Conservation (phyloP, 352 stramenopile genomes). For the Pelagophyceae sp. region DNA sequence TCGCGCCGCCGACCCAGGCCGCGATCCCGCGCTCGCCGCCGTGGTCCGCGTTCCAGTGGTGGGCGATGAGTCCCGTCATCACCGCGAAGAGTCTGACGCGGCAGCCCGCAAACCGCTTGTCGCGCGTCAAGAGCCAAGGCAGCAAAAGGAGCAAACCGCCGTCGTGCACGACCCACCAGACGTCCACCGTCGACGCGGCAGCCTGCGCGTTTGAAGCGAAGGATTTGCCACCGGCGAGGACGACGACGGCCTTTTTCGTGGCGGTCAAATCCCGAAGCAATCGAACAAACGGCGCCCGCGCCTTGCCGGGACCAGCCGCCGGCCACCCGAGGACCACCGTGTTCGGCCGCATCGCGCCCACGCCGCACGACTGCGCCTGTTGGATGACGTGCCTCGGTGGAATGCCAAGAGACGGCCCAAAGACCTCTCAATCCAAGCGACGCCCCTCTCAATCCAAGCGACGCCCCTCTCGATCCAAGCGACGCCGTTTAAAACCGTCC, state of each 20-base stretch:
- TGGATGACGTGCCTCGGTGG: too few relatives aligned
- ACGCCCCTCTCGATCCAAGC: too few relatives aligned
- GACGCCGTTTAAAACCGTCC: too few relatives aligned
- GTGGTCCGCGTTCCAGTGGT: constrained; percentile 18
- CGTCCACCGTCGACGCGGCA: constrained; percentile 44
- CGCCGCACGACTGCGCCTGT: constrained; percentile 20
- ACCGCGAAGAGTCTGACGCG: constrained; percentile 41
- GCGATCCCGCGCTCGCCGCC: not conserved
- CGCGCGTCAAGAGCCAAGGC: constrained; percentile 38
- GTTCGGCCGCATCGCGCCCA: constrained; percentile 36
- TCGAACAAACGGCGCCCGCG: constrained; percentile 32
- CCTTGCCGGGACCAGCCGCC: not conserved
- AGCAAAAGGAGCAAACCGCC: constrained; percentile 42
- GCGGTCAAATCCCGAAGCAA: constrained; percentile 49
- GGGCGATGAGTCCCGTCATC: constrained; percentile 25
- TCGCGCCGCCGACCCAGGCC: constrained; percentile 20
- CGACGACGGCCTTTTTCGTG: constrained; percentile 47
- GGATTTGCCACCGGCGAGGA: constrained; percentile 47
- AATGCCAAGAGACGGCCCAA: too few relatives aligned
- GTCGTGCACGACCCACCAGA: constrained; percentile 61
- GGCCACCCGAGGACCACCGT: constrained; percentile 47
- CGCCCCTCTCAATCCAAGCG: too few relatives aligned
- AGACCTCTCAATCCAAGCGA: too few relatives aligned
- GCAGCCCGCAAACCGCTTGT: constrained; percentile 28
- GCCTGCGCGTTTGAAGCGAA: constrained; percentile 32